A percentile compares a stretch with the other conserved stretches of the same genome.
These are phyloP conservation scores for Boeremia exigua DNA, from an alignment of 2,329 filamentous ascomycete species.

Conservation along the genomic window DNA sequence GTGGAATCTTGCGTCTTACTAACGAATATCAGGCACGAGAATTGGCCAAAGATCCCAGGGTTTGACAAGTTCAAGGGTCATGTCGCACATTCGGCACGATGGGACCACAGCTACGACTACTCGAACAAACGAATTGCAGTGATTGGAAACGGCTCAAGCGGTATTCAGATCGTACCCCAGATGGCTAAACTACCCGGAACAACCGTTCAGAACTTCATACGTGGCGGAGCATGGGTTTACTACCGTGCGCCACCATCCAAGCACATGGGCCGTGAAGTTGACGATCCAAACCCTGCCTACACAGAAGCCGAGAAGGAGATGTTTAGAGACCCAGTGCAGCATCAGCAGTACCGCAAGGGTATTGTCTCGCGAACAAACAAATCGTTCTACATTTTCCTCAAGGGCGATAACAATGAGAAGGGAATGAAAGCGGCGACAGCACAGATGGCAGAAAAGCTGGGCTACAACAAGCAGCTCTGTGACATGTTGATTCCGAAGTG, in stretches of 20 bases:
- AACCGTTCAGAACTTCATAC: conserved; percentile 29
- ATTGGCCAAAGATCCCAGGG: conserved; percentile 56
- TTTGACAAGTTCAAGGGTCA: conserved; percentile 57
- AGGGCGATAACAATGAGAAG: conserved; percentile 27
- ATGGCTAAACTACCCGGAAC: conserved; percentile 27
- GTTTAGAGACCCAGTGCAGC: conserved; percentile 24
- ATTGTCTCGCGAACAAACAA: conserved; percentile 29
- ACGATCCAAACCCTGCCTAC: conserved; percentile 28
- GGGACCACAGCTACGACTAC: conserved; percentile 51
- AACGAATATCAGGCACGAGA: conserved; percentile 16
- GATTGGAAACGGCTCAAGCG: conserved; percentile 29
- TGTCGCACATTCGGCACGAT: conserved; percentile 61
- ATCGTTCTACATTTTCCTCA: conserved; percentile 29
- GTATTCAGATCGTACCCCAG: conserved; percentile 29
- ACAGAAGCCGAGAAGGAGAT: conserved; percentile 25
- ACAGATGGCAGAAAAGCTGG: conserved; percentile 27
- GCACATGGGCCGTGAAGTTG: conserved; percentile 30
- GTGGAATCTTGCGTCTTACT: conserved; percentile 13
- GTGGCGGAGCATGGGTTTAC: conserved; percentile 28
- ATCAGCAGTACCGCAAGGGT: conserved; percentile 25
- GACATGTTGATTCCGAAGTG: conserved; percentile 33
- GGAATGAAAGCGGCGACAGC: conserved; percentile 23
- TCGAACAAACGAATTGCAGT: conserved; percentile 27
- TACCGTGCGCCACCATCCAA: conserved; percentile 28
- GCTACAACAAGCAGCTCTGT: conserved; percentile 20